These are phyloP conservation scores for Huntiella savannae DNA, from an alignment of 2,329 filamentous ascomycete genomes.

Conservation along the genomic window DNA sequence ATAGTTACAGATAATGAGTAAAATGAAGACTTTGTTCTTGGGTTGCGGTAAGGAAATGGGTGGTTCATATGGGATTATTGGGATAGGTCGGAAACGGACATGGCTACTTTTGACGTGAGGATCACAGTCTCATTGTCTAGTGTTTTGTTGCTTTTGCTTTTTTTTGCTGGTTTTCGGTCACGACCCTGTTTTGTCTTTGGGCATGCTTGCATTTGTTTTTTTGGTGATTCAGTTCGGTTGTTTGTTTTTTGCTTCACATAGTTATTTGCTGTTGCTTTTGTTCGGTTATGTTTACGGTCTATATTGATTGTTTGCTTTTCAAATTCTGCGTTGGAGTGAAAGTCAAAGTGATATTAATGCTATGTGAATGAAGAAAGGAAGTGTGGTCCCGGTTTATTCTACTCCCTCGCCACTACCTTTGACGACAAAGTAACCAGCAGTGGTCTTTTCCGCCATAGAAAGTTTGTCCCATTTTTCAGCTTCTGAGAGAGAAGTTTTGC, in stretches of 20 bases:
- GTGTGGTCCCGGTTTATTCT: constrained; percentile 8
- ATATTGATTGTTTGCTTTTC: background rate
- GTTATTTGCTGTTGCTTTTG: background rate
- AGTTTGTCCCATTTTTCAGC: constrained; percentile 53
- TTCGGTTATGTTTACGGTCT: constrained; percentile 3
- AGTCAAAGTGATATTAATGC: background rate
- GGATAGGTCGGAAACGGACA: too few species aligned
- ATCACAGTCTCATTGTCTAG: constrained; percentile 3
- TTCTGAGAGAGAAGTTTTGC: constrained; percentile 10
- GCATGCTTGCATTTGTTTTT: background rate
- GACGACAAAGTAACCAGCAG: constrained; percentile 61
- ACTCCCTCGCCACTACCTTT: constrained; percentile 32
- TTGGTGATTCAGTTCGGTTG: background rate
- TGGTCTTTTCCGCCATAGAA: constrained; percentile 42
- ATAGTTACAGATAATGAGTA: too few species aligned
- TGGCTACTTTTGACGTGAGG: background rate
- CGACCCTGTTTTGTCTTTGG: background rate
- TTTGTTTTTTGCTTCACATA: background rate
- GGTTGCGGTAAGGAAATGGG: too few species aligned
- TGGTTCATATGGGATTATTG: too few species aligned
- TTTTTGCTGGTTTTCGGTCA: background rate
- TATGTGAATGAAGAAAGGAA: background rate
- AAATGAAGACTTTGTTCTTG: too few species aligned
- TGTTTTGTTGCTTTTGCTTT: constrained; percentile 1
- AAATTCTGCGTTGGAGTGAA: background rate